Evolutionary conservation across 2,329 filamentous ascomycete species (phyloP), one percentile per base, ranked within the genome.

Genomic region (Arthrobotrys entomopaga): DNA sequence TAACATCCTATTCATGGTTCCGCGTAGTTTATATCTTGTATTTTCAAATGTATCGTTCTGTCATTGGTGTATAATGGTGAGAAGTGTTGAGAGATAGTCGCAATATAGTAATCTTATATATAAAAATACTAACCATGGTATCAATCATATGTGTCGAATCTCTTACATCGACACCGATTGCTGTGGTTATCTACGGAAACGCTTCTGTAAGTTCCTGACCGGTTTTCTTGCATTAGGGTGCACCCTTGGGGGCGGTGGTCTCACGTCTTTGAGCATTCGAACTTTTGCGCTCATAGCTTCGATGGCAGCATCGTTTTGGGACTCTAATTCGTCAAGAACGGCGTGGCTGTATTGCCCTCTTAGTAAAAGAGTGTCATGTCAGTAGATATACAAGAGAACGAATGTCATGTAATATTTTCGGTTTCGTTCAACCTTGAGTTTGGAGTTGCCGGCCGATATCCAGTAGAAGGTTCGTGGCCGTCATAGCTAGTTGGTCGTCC

Each of bases 1-100:
- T 77, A 98, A 83, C 95, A 99, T 99, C 71, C 93, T 86, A 81
- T 92, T 97, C 95, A 99, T 98, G 16, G 96, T 98, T 63, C 94
- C 93, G 50, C 89, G 87, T 76, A 99, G 84, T 76, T 91, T 87
- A 60, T 93, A 83, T 38, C 93, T 85, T 61, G 94, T 96, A 79
- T 87, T 88, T 81, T 98, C 94, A 80, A 98, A 99, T 3, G 88
- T 87, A 80, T 97, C 92, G 82, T 98, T 98, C 61, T 66, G 57
- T 49, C 42, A 26, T 40, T 29, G 16, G 13, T 8, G 48, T 15
- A 22, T 48, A 59, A 11, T 13, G 22, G 20, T 24, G 54, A 61
- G 13, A 46, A 54, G 5, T 13, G 20, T 20, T 24, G 46, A 61
- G 13, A 46, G 42, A 46, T 46, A 13, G 42, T 1, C 42, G 6